Evolutionary conservation across 768 basidiomycete species (phyloP), one percentile per base, ranked within the genome.

Genomic region (Podaxis mareebaensis): DNA sequence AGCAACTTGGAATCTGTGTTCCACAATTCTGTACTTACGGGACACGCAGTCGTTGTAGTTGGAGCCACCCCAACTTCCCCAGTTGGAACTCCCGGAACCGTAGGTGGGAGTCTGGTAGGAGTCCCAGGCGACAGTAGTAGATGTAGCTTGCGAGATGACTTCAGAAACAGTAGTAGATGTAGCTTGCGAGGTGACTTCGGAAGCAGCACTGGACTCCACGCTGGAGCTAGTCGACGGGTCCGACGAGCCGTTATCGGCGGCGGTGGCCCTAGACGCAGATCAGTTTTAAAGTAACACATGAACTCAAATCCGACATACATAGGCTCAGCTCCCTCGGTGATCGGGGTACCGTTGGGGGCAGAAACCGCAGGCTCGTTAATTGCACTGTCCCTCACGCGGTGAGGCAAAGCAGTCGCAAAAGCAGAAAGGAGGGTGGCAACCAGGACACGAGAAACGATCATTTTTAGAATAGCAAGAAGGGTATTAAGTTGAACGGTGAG

Each of bases 11-110:
- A 8, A 49, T 22, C 5, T 15, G 12, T 24, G 26, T 52, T 40
- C 42, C 24, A 11, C 17, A 28, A 51, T 48, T 26, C 40, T 40
- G 11, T 17, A 81, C 87, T 72, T 68, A 91, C 89, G 85, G 67
- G 86, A 82, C 42, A 91, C 89, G 70, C 90, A 92, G 75, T 79
- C 79, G 67, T 88, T 77, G 76, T 90, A 91, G 48, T 79, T 79
- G 22, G 78, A 79, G 53, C 77, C 77, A 55, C 80, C 79, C 20
- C 77, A 79, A 54, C 77, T 78, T 57, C 80, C 79, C 87, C 87
- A 88, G 76, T 77, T 83, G 49, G 77, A 76, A 66, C 74, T 78
- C 64, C 89, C 89, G 22, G 89, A 90, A 6, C 89, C 89, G 71
- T 89, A 88, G 11, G 78, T 73, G 26, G 84, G 77, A 4, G 79